A percentile compares a stretch with the other conserved stretches of the same genome.
phyloP scores from a whole-genome alignment of 1,139 yeast genomes.

The Yamadazyma atmosphaerica region DNA sequence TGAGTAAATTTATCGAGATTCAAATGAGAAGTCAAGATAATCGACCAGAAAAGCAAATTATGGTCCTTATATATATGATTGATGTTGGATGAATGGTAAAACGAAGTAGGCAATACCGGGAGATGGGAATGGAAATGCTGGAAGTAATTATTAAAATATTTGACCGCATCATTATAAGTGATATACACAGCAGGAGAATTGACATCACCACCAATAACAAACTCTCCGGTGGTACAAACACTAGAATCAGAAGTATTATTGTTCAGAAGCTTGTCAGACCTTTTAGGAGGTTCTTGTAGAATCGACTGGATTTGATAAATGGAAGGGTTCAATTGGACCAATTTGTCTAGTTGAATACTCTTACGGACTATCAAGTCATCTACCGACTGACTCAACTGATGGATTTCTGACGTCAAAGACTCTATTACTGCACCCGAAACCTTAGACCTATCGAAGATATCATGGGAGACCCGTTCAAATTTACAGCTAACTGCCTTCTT shows the following conservation, averaged over 20 bases:
- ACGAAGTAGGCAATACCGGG: constrained; percentile 44
- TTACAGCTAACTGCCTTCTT: constrained; percentile 53
- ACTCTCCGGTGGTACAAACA: constrained; percentile 6
- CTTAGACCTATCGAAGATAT: constrained; percentile 22
- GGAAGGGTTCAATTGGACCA: constrained; percentile 23
- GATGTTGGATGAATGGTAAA: constrained; percentile 26
- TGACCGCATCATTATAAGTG: constrained; percentile 28
- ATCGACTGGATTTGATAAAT: constrained; percentile 32
- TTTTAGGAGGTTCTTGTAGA: constrained; percentile 8
- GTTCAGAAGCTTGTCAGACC: not conserved
- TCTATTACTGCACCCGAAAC: constrained; percentile 31
- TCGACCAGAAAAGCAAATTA: constrained; percentile 44
- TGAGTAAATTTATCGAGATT: constrained; percentile 20
- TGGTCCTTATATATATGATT: constrained; percentile 27
- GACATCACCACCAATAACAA: constrained; percentile 8
- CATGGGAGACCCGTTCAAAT: constrained; percentile 40
- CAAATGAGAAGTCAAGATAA: constrained; percentile 36
- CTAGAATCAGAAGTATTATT: not conserved
- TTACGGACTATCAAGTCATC: constrained; percentile 18
- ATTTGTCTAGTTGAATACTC: constrained; percentile 9
- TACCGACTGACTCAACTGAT: constrained; percentile 25
- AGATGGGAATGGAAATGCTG: constrained; percentile 33
- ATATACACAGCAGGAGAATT: constrained; percentile 22
- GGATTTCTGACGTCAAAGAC: constrained; percentile 31
- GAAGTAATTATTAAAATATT: constrained; percentile 32